Conservation (phyloP, 2,329 filamentous ascomycete genomes). For the Aspergillus caelatus region DNA sequence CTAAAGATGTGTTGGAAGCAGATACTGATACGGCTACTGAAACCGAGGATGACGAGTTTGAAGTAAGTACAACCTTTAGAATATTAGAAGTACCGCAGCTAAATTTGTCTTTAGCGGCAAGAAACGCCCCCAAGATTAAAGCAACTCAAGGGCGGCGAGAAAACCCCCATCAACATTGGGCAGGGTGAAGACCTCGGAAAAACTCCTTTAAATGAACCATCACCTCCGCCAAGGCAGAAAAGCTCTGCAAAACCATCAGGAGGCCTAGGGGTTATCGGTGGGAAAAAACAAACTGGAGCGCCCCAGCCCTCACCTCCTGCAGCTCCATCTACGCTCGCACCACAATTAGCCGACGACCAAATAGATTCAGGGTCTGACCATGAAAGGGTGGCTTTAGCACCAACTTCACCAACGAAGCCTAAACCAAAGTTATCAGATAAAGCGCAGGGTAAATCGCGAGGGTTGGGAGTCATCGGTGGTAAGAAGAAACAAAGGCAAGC, state of each 20-base stretch:
- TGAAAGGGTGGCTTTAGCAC: background rate
- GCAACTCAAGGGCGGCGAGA: slow-evolving; percentile 11
- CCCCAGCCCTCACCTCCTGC: slow-evolving; percentile 5
- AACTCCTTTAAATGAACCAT: background rate
- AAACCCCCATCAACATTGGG: slow-evolving; percentile 3
- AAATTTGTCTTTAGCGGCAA: slow-evolving; percentile 33
- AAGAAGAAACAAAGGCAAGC: slow-evolving; percentile 27
- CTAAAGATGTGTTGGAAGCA: slow-evolving; percentile 10
- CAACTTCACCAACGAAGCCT: slow-evolving; percentile 2
- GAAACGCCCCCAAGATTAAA: slow-evolving; percentile 38
- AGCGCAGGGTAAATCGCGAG: slow-evolving; percentile 18
- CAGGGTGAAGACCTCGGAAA: slow-evolving; percentile 13
- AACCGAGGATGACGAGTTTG: slow-evolving; percentile 40
- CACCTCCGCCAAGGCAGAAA: slow-evolving; percentile 10
- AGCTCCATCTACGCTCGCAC: background rate
- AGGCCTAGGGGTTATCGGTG: slow-evolving; percentile 28
- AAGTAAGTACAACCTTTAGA: slow-evolving; percentile 31
- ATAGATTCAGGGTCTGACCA: slow-evolving; percentile 9
- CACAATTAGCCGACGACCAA: background rate
- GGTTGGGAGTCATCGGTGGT: slow-evolving; percentile 36
- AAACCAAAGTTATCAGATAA: slow-evolving; percentile 10
- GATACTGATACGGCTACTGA: slow-evolving; percentile 28
- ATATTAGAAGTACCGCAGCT: background rate
- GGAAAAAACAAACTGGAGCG: slow-evolving; percentile 16
- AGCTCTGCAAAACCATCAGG: slow-evolving; percentile 12